Evolutionary conservation across 495 filamentous ascomycete genomes (phyloP), one percentile per base, ranked within the genome.

Genomic region (Choiromyces venosus): DNA sequence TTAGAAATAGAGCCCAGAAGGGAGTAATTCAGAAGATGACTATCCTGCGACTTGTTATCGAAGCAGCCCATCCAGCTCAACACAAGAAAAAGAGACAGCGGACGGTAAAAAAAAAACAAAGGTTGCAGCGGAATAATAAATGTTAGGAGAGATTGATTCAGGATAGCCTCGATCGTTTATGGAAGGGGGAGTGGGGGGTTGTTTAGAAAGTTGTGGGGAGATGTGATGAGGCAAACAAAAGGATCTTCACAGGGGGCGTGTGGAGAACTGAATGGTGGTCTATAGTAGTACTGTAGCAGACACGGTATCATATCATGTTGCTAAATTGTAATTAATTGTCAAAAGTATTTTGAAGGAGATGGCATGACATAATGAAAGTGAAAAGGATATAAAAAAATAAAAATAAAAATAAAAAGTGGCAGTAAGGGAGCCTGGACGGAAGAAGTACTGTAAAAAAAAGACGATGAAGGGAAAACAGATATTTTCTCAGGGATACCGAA

Each of bases 41-140:
- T 73, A 75, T 73, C 72, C 71, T 52, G 66, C n/a, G 68, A 33
- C 25, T 67, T 70, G 75, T 75, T 68, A 69, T 65, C 69, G 69
- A 77, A 77, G 70, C 75, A 77, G 74, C 75, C 69, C 75, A 77
- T 77, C 73, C 75, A 72, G 44, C 75, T 61, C 52, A 61, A 12
- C 52, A 61, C 52, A 33, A 33, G 25, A 29, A 29, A n/a, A 29
- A 29, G 33, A 67, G 33, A 67, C 33, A 67, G 33, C 14, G 66
- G 18, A 29, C 25, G 12, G 52, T 61, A 33, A 29, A 46, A 61
- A 46, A 61, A 61, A 33, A 33, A 61, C 25, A 61, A 33, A 33
- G 52, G 52, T 25, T 61, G 25, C 52, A 61, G 52, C 52, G 25
- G 52, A 61, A 61, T 7, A 5, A 61, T 7, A 61, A 61, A 33